A percentile compares a stretch with the other conserved stretches of the same genome.
Conservation (phyloP, 441 rosid species). For the Isatis lusitanica region DNA sequence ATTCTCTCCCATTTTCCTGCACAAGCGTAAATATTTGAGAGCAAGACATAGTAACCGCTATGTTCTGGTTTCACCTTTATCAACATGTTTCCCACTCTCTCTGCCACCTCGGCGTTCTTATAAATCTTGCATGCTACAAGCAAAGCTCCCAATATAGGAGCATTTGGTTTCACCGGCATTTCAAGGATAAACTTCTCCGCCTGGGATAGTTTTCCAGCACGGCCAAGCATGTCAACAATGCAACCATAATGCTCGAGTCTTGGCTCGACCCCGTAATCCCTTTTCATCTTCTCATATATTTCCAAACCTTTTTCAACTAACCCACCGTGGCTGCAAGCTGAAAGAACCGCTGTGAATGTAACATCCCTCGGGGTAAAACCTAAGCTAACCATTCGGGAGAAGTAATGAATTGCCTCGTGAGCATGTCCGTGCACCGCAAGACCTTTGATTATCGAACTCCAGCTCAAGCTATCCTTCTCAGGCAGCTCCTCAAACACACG, state of each 20-base stretch:
- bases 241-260: slow-evolving; percentile 80
- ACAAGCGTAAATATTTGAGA: slow-evolving; percentile 53
- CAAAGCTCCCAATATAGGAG: slow-evolving; percentile 69
- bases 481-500: slow-evolving; percentile 47
- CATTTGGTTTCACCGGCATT: slow-evolving; percentile 67
- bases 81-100: slow-evolving; percentile 53
- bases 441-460: slow-evolving; percentile 72
- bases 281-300: slow-evolving; percentile 51
- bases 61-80: slow-evolving; percentile 50
- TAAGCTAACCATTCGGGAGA: slow-evolving; percentile 46
- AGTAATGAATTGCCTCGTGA: slow-evolving; percentile 48
- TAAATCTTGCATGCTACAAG: slow-evolving; percentile 76
- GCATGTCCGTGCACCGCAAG: slow-evolving; percentile 64
- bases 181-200: slow-evolving; percentile 61
- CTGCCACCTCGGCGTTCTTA: slow-evolving; percentile 60
- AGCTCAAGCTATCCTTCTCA: slow-evolving; percentile 59
- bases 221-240: slow-evolving; percentile 71
- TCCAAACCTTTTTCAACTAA: slow-evolving; percentile 59
- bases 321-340: slow-evolving; percentile 75
- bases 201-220: slow-evolving; percentile 62
- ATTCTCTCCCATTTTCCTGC: slow-evolving; percentile 51
- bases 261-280: slow-evolving; percentile 45
- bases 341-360: slow-evolving; percentile 61
- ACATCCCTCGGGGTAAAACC: slow-evolving; percentile 56
- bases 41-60: slow-evolving; percentile 58